Base-by-base conservation (phyloP, 129 eudicot species). In the Logfia minima region DNA sequence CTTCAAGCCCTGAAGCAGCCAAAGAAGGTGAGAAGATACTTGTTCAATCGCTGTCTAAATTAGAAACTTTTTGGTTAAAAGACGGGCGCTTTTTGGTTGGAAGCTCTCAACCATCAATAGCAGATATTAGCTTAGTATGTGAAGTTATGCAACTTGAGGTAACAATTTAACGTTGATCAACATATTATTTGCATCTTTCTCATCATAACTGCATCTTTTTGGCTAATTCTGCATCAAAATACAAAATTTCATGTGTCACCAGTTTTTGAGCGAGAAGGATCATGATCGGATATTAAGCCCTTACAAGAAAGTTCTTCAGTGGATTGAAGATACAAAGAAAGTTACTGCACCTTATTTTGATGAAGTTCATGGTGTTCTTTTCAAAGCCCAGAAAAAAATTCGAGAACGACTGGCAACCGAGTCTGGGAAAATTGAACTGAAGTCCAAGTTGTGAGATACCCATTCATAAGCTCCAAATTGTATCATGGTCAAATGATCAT, bases 131-230 rank as follows among this genome's bases (percentile, higher is more conserved):
- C 79, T 86, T 93, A 77, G 94, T 84, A 39, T 90, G 96, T 84
- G 96, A 93, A 79, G 71, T 93, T 68, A 85, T 93, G 94, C 92
- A 93, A 84, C 87, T 93, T 68, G 85, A 90, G 98, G 98, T 93
- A 73, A 75, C 65, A 24, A 65, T 17, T 11, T 14, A 26, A 65
- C 9, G 8, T 35, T 8, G 10, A 45, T 45, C 18, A 21, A 5
- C 35, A 24, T 69, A 23, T 39, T 39, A 37, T 68, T 17, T 71
- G 26, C 8, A 37, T 29, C n/a, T 2, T 28, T 32, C 8, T 11
- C 60, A 8, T 60, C 39, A 21, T 60, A 19, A 22, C 2, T 51
- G 31, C 0, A 31, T 51, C 19, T 11, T 43, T 60, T 45, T 28
- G 51, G 70, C n/a, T 10, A 39, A 28, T 39, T 55, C 31, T 53